Evolutionary conservation across 2,329 filamentous ascomycete species (phyloP).

Genomic region (Claviceps africana): DNA sequence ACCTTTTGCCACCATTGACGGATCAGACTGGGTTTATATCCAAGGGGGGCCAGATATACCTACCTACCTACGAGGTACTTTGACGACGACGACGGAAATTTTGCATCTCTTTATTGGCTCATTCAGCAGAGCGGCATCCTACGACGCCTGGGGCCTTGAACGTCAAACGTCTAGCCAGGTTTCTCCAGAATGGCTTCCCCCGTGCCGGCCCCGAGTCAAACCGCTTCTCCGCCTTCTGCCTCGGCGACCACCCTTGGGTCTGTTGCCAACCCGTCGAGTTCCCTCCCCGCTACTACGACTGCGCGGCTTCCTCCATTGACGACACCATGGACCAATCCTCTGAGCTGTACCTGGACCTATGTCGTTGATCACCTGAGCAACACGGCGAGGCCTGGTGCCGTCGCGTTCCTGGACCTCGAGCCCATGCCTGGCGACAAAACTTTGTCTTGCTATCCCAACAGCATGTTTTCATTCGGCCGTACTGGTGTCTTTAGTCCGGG

Average conservation of each 20-base stretch:
- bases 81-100: background rate
- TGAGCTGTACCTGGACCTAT: constrained; percentile 26
- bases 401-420: constrained; percentile 24
- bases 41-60: background rate
- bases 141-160: background rate
- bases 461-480: constrained; percentile 23
- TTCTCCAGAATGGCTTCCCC: constrained; percentile 2
- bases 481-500: constrained; percentile 27
- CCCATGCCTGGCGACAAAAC: constrained; percentile 22
- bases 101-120: background rate
- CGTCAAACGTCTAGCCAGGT: background rate
- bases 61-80: no score
- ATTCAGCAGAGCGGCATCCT: background rate
- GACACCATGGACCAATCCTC: constrained; percentile 22
- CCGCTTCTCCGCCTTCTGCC: constrained; percentile 6
- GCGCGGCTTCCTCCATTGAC: constrained; percentile 22
- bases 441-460: constrained; percentile 26
- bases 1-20: background rate
- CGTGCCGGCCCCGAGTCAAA: constrained; percentile 1
- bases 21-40: background rate
- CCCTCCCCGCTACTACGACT: constrained; percentile 2
- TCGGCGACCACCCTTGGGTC: constrained; percentile 3
- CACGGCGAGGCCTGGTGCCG: constrained; percentile 14
- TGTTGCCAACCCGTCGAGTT: background rate
- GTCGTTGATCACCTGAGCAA: constrained; percentile 15